Percentiles rank a stretch among this genome's conserved stretches.
These are phyloP conservation scores for Miscanthus lutarioriparius DNA, from an alignment of 176 grass and related monocot species.

Conservation along the genomic window DNA sequence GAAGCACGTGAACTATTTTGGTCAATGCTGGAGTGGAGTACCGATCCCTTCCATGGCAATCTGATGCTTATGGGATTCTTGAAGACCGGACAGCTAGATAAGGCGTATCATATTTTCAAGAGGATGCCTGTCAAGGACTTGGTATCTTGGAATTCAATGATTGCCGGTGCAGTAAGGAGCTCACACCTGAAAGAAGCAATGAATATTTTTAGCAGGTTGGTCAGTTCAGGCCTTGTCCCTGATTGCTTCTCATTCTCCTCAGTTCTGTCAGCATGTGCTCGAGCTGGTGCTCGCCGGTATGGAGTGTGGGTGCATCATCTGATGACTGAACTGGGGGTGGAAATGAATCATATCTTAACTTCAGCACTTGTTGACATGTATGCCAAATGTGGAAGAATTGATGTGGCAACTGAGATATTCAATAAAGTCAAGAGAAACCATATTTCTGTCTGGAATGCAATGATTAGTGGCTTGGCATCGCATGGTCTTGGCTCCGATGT, in stretches of 20 bases:
- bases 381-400: conserved; percentile 70
- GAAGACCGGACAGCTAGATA: conserved; percentile 55
- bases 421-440: conserved; percentile 32
- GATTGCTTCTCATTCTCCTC: conserved; percentile 70
- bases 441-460: conserved; percentile 62
- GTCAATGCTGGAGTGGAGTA: conserved; percentile 34
- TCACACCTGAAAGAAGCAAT: conserved; percentile 48
- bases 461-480: conserved; percentile 61
- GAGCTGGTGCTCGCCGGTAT: conserved; percentile 45
- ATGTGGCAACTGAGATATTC: conserved; percentile 55
- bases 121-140: conserved; percentile 65
- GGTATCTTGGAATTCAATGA: conserved; percentile 82
- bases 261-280: conserved; percentile 65
- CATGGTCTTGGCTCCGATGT: conserved; percentile 62
- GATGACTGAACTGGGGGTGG: conserved; percentile 49
- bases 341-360: conserved; percentile 59
- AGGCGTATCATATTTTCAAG: conserved; percentile 65
- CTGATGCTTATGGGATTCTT: conserved; percentile 51
- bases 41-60: conserved; percentile 57
- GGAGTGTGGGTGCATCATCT: conserved; percentile 61
- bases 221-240: conserved; percentile 52
- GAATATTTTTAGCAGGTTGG: conserved; percentile 57
- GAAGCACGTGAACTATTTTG: conserved; percentile 51
- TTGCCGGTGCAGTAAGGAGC: conserved; percentile 50
- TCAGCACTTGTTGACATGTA: conserved; percentile 76